Conservation (phyloP, 768 basidiomycete species). For the Auriculariales sp. region DNA sequence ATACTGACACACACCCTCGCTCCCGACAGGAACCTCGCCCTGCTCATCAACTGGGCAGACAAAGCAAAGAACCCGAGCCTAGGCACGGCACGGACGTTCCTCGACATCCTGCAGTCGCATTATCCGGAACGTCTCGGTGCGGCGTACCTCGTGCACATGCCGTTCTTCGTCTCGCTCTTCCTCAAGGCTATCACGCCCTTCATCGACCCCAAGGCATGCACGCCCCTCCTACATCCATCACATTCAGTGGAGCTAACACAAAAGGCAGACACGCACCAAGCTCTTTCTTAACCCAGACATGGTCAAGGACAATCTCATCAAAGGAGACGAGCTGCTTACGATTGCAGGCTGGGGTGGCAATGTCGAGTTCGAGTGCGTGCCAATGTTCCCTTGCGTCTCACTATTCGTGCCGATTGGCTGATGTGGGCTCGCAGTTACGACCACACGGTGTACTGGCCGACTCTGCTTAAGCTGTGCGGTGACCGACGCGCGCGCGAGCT, state of each 20-base stretch:
- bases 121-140: conserved; percentile 76
- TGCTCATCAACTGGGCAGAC: conserved; percentile 70
- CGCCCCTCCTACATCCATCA: neutral
- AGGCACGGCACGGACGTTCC: conserved; percentile 22
- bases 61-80: conserved; percentile 43
- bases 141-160: conserved; percentile 66
- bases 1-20: neutral
- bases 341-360: conserved; percentile 54
- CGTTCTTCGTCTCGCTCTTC: conserved; percentile 60
- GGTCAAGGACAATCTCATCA: conserved; percentile 52
- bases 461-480: conserved; percentile 39
- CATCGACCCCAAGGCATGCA: conserved; percentile 42
- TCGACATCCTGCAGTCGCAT: conserved; percentile 62
- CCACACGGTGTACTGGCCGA: conserved; percentile 64
- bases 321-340: conserved; percentile 51
- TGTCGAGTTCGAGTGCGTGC: conserved; percentile 44
- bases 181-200: conserved; percentile 68
- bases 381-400: too few relatives aligned
- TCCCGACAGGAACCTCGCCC: conserved; percentile 37
- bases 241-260: neutral
- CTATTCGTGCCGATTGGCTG: too few relatives aligned
- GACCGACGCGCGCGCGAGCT: conserved; percentile 34
- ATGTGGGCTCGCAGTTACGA: too few relatives aligned
- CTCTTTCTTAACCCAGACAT: conserved; percentile 19
- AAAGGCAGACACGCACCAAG: conserved; percentile 1